phyloP scores from a whole-genome alignment of 257 asterid genomes.

The Misopates orontium region DNA sequence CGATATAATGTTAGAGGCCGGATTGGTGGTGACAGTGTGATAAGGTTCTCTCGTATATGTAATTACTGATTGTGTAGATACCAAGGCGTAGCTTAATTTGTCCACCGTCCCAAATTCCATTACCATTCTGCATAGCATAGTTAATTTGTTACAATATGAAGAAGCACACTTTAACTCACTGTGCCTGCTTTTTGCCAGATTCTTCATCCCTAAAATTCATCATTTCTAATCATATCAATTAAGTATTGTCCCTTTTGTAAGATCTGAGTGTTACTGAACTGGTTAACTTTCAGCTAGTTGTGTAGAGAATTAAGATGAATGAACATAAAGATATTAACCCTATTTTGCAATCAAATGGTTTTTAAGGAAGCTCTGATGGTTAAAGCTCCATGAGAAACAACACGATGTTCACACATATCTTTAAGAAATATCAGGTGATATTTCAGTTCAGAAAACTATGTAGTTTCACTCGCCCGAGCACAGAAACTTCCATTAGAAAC shows the following conservation, averaged over 20 bases:
- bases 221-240: background rate
- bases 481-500: slow-evolving; percentile 8
- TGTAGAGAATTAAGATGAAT: background rate
- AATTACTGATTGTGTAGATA: background rate
- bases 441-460: slow-evolving; percentile 17
- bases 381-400: background rate
- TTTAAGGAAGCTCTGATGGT: slow-evolving; percentile 9
- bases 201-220: slow-evolving; percentile 1
- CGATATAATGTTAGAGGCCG: slow-evolving; percentile 91
- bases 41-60: slow-evolving; percentile 54
- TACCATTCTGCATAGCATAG: background rate
- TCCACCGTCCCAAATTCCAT: no score
- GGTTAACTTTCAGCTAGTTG: slow-evolving; percentile 10
- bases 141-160: no score
- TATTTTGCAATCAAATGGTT: slow-evolving; percentile 5
- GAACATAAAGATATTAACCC: background rate
- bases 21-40: slow-evolving; percentile 92
- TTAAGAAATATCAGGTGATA: background rate
- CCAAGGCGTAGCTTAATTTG: background rate
- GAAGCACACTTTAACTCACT: slow-evolving; percentile 16
- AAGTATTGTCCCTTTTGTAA: background rate
- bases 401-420: background rate
- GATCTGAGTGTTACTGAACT: slow-evolving; percentile 9
- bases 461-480: slow-evolving; percentile 14
- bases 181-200: slow-evolving; percentile 5